phyloP scores from a whole-genome alignment of 805 yeast species.

The Metschnikowia bowlesiae region DNA sequence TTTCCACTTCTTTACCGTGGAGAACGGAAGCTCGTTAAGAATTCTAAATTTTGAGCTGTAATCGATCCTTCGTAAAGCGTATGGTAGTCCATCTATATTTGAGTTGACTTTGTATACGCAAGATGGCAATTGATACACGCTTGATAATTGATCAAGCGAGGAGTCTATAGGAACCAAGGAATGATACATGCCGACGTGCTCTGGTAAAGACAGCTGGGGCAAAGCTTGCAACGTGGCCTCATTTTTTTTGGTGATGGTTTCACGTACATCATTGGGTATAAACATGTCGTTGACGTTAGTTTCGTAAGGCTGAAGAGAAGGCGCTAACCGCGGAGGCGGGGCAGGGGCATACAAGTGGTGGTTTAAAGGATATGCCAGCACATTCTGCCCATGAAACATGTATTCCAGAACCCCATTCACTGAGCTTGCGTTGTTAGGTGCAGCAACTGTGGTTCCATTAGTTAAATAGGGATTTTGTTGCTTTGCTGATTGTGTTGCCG shows the following conservation, averaged over 20 bases:
- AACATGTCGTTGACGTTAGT: constrained; percentile 66
- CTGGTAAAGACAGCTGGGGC: constrained; percentile 47
- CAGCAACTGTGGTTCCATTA: constrained; percentile 4
- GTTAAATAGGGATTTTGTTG: constrained; percentile 24
- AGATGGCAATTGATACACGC: constrained; percentile 50
- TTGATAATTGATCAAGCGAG: constrained; percentile 27
- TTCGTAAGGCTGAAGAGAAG: constrained; percentile 65
- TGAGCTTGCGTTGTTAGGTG: constrained; percentile 8
- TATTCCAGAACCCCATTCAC: constrained; percentile 9
- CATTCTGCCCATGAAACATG: constrained; percentile 12
- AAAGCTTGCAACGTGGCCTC: constrained; percentile 75
- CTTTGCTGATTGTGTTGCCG: constrained; percentile 10
- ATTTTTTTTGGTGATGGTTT: constrained; percentile 63
- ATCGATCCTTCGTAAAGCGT: constrained; percentile 72
- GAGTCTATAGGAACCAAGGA: constrained; percentile 77
- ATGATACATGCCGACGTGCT: constrained; percentile 63
- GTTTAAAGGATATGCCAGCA: constrained; percentile 51
- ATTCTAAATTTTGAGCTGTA: constrained; percentile 18
- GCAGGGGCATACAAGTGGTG: constrained; percentile 88
- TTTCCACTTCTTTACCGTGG: constrained; percentile 64
- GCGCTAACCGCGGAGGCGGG: constrained; percentile 68
- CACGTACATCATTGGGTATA: constrained; percentile 68
- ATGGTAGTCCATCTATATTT: constrained; percentile 70
- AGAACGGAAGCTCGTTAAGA: constrained; percentile 54
- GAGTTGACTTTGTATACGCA: constrained; percentile 77